Evolutionary conservation across 2,329 filamentous ascomycete genomes (phyloP).

Genomic region (Colletotrichum paranaense): DNA sequence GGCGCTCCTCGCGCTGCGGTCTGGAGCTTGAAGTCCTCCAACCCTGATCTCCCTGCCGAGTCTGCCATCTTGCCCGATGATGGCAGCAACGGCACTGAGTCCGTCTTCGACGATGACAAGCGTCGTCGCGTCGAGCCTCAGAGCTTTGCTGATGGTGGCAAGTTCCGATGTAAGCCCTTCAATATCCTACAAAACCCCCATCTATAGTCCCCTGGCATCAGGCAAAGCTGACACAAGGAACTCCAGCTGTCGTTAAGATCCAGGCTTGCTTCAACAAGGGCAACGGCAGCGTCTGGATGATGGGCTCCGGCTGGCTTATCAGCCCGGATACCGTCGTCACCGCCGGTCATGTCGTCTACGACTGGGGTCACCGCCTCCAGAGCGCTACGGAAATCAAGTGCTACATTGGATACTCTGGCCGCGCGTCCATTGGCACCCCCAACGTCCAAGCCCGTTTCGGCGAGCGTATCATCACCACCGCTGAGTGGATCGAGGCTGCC

Average conservation of each 20-base stretch:
- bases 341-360: constrained; percentile 39
- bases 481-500: constrained; percentile 37
- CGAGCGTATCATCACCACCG: constrained; percentile 39
- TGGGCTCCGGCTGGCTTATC: constrained; percentile 41
- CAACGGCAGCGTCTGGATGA: constrained; percentile 34
- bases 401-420: constrained; percentile 48
- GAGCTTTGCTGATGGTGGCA: background rate
- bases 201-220: no score
- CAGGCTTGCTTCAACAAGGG: constrained; percentile 30
- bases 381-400: constrained; percentile 43
- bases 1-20: background rate
- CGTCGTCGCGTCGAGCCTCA: background rate
- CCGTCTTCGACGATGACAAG: background rate
- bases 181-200: no score
- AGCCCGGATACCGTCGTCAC: constrained; percentile 38
- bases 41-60: background rate
- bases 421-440: constrained; percentile 30
- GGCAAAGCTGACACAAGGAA: no score
- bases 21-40: background rate
- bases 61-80: background rate
- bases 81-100: background rate
- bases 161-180: background rate
- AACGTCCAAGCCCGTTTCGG: constrained; percentile 20
- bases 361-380: constrained; percentile 38
- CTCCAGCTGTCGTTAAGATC: constrained; percentile 18